Evolutionary conservation across 805 yeast genomes (phyloP), one percentile per base, ranked within the genome.

Genomic region (Candida berthetii): DNA sequence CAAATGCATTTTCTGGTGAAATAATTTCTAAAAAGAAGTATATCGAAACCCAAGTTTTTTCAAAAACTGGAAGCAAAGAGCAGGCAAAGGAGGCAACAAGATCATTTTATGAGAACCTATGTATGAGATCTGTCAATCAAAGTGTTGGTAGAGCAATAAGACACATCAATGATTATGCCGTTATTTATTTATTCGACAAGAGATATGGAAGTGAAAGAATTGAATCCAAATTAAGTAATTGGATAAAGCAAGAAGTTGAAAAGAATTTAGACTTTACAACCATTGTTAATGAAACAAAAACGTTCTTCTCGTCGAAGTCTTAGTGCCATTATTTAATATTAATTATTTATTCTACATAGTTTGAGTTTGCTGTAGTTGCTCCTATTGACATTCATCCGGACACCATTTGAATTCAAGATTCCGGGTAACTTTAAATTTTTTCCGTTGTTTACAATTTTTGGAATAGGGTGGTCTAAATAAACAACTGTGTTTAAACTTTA

Each of bases 51-150:
- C 65, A 64, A 32, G 70, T 78, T 1, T n/a, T 71, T 1, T 61
- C 56, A 17, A 57, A 57, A 4, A 87, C 88, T 0, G 74, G 73
- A 0, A 58, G 78, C 1, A 48, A 42, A 10, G 48, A 55, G 19
- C 67, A 67, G 20, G 85, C 90, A 0, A 56, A 56, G 28, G 61
- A 53, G 7, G 74, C 71, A 3, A 66, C 82, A 1, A 64, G 68
- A 22, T 74, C 72, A 27, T 87, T 78, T 52, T 83, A 85, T 52
- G 96, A 89, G 50, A 87, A 85, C 52, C 66, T 87, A 7, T 89
- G 96, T 55, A 84, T 91, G 93, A 77, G 89, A 40, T 85, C 96
- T 0, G 88, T 90, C 1, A 90, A 90, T 56, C 98, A 90, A 60
- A 80, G 95, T 62, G 82, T 91, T 11, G 98, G 97, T 0, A 72